These are phyloP conservation scores for Ochetophila trinervis DNA, from an alignment of 306 rosid species.

Conservation along the genomic window DNA sequence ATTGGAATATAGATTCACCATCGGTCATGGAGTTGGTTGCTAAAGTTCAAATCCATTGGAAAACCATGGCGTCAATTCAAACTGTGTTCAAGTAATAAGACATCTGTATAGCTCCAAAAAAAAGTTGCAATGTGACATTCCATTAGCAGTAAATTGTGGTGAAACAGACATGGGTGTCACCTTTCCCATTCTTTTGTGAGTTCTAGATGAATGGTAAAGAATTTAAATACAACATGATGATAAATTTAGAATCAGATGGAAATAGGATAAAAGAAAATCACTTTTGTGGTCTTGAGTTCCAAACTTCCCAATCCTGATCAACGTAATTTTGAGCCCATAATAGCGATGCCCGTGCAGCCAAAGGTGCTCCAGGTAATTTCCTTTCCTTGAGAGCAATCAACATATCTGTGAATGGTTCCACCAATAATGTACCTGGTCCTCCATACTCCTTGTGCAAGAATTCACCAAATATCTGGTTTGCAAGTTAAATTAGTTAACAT, in stretches of 20 bases:
- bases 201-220: constrained; percentile 21
- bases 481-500: constrained; percentile 16
- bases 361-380: constrained; percentile 40
- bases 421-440: constrained; percentile 56
- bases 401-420: constrained; percentile 54
- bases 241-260: constrained; percentile 4
- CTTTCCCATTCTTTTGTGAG: constrained; percentile 23
- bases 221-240: constrained; percentile 23
- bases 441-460: constrained; percentile 51
- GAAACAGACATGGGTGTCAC: constrained; percentile 17
- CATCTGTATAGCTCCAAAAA: constrained; percentile 46
- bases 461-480: constrained; percentile 49
- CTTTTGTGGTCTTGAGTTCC: constrained; percentile 39
- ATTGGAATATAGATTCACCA: constrained; percentile 18
- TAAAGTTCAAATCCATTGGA: constrained; percentile 40
- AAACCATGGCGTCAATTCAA: constrained; percentile 33
- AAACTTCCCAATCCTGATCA: constrained; percentile 50
- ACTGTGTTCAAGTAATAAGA: constrained; percentile 36
- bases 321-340: constrained; percentile 66
- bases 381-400: constrained; percentile 41
- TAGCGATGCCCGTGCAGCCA: constrained; percentile 63
- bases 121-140: constrained; percentile 31
- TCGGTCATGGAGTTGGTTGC: constrained; percentile 29
- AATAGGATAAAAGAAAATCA: constrained; percentile 11
- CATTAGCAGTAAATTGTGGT: constrained; percentile 33